These are phyloP conservation scores for Phaseolus lunatus DNA, from an alignment of 306 rosid species.

Conservation along the genomic window DNA sequence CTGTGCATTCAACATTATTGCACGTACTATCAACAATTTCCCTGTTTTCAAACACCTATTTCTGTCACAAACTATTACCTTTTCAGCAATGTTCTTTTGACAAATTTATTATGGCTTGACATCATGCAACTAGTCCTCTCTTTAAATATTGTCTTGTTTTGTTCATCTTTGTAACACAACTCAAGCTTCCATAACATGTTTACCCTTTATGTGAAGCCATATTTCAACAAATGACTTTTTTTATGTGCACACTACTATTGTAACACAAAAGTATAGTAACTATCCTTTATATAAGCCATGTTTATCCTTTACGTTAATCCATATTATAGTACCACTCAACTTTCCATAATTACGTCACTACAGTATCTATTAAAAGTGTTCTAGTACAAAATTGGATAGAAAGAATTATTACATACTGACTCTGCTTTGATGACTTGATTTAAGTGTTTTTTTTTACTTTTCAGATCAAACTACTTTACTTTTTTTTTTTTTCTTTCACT, in stretches of 20 bases:
- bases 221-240: not conserved
- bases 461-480: no score
- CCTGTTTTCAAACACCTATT: not conserved
- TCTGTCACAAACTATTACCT: not conserved
- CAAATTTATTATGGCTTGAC: not conserved
- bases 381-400: no score
- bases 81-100: slow-evolving; percentile 3
- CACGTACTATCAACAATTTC: not conserved
- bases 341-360: not conserved
- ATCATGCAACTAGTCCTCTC: not conserved
- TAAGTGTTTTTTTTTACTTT: no score
- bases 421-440: no score
- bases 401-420: no score
- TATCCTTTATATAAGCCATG: not conserved
- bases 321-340: not conserved
- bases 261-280: not conserved
- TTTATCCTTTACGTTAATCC: not conserved
- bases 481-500: no score
- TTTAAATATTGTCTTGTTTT: not conserved
- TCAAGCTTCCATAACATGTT: not conserved
- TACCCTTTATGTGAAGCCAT: not conserved
- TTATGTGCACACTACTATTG: not conserved
- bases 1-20: not conserved
- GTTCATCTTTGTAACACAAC: not conserved
- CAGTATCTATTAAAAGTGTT: not conserved